These are phyloP conservation scores for Monosporascus sp. DNA, from an alignment of 2,329 filamentous ascomycete genomes.

Conservation along the genomic window DNA sequence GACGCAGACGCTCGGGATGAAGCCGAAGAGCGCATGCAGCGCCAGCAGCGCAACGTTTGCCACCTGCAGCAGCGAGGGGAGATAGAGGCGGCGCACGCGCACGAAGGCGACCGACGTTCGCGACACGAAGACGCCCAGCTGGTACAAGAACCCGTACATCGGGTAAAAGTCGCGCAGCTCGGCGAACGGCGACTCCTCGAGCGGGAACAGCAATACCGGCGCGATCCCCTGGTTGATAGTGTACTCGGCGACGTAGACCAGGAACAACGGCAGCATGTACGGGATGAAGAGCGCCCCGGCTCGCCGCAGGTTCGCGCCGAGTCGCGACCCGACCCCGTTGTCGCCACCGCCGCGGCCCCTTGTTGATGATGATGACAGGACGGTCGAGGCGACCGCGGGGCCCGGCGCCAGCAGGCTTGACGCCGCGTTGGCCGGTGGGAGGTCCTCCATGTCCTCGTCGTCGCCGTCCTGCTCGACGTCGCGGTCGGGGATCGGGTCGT, in stretches of 20 bases:
- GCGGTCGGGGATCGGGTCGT: constrained; percentile 44
- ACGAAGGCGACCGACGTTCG: constrained; percentile 86
- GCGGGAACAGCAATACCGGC: constrained; percentile 82
- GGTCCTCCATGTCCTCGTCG: constrained; percentile 27
- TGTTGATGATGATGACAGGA: constrained; percentile 23
- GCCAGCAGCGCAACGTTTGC: constrained; percentile 70
- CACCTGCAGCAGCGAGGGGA: constrained; percentile 77
- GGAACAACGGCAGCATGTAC: constrained; percentile 82
- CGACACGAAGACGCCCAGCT: constrained; percentile 90
- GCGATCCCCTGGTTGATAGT: constrained; percentile 94
- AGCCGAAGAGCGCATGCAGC: constrained; percentile 70
- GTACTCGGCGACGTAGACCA: constrained; percentile 95
- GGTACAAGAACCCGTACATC: constrained; percentile 90
- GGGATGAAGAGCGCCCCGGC: constrained; percentile 66
- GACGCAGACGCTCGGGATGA: constrained; percentile 81
- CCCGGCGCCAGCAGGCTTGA: constrained; percentile 44
- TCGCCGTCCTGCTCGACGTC: constrained; percentile 33
- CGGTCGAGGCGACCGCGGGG: constrained; percentile 33
- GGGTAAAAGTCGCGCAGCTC: constrained; percentile 88
- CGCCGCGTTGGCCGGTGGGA: constrained; percentile 35
- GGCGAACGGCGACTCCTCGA: constrained; percentile 68
- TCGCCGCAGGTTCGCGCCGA: constrained; percentile 55
- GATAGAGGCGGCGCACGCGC: constrained; percentile 73
- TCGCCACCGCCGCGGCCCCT: constrained; percentile 3
- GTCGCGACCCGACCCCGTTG: constrained; percentile 24